Evolutionary conservation across 2,329 filamentous ascomycete genomes (phyloP).

Genomic region (Aureobasidium subglaciale): DNA sequence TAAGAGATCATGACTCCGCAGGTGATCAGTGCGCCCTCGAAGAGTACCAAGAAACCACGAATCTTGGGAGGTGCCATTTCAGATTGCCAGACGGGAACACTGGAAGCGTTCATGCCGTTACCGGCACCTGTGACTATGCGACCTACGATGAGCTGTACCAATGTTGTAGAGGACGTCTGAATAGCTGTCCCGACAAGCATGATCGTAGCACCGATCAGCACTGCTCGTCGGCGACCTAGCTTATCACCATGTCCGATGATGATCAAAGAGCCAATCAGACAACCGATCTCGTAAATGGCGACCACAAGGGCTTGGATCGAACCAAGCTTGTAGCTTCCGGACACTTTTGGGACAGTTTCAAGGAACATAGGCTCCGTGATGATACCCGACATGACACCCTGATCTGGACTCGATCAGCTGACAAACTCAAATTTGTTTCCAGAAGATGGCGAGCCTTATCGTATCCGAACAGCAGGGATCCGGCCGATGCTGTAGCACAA

Average conservation of each 20-base stretch:
- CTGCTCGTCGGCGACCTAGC: constrained; percentile 19
- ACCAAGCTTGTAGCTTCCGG: neutral
- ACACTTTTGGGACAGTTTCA: neutral
- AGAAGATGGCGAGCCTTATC: neutral
- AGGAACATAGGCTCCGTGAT: constrained; percentile 13
- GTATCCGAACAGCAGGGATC: neutral
- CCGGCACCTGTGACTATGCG: constrained; percentile 34
- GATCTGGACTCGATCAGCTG: neutral
- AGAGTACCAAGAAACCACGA: constrained; percentile 30
- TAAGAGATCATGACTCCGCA: constrained; percentile 30
- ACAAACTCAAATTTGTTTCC: too few species aligned
- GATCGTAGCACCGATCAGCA: constrained; percentile 23
- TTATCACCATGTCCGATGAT: constrained; percentile 21
- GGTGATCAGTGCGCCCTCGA: constrained; percentile 30
- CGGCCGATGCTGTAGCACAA: neutral
- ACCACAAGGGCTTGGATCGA: constrained; percentile 4
- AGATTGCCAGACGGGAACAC: constrained; percentile 35
- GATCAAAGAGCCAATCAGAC: constrained; percentile 20
- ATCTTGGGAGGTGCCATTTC: constrained; percentile 30
- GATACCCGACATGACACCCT: constrained; percentile 16
- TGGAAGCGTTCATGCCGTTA: constrained; percentile 31
- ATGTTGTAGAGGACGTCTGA: constrained; percentile 25
- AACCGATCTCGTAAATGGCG: constrained; percentile 20
- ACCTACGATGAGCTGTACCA: constrained; percentile 31
- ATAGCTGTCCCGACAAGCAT: constrained; percentile 31